These are phyloP conservation scores for Boletellus dicymbophilus DNA, from an alignment of 1,284 basidiomycete species.

Conservation along the genomic window DNA sequence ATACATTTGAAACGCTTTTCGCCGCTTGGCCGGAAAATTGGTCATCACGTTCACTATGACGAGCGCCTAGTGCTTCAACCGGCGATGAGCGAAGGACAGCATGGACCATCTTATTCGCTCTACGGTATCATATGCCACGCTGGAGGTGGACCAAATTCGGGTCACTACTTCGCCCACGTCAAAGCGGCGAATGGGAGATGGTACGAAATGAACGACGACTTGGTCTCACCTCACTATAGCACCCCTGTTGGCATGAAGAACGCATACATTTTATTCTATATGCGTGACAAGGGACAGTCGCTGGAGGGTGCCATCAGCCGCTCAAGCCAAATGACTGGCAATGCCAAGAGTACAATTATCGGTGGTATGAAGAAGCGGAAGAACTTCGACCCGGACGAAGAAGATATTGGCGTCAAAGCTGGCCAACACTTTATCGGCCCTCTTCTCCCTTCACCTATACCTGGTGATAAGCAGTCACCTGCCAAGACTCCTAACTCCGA, in stretches of 20 bases:
- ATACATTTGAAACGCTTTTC: slow-evolving; percentile 98
- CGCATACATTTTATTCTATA: slow-evolving; percentile 95
- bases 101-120: slow-evolving; percentile 81
- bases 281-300: slow-evolving; percentile 74
- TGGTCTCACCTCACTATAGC: slow-evolving; percentile 48
- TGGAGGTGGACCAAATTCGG: slow-evolving; percentile 91
- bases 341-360: slow-evolving; percentile 42
- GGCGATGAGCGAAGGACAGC: slow-evolving; percentile 82
- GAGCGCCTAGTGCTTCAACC: slow-evolving; percentile 77
- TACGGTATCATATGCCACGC: slow-evolving; percentile 95
- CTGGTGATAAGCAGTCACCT: slow-evolving; percentile 10
- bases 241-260: slow-evolving; percentile 69
- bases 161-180: slow-evolving; percentile 94
- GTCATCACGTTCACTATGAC: slow-evolving; percentile 76
- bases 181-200: slow-evolving; percentile 74
- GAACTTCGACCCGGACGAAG: slow-evolving; percentile 44
- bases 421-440: slow-evolving; percentile 64
- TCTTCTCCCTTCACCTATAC: slow-evolving; percentile 50
- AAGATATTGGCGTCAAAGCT: slow-evolving; percentile 51
- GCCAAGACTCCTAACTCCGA: slow-evolving; percentile 35
- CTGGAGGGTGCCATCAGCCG: slow-evolving; percentile 60
- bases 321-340: slow-evolving; percentile 10
- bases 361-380: slow-evolving; percentile 68
- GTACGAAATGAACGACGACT: slow-evolving; percentile 96
- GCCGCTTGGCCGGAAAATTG: slow-evolving; percentile 86